Percentiles rank a stretch among this genome's conserved stretches.
Evolutionary conservation across 2,329 filamentous ascomycete genomes (phyloP).

Genomic region (Fusarium euwallaceae): DNA sequence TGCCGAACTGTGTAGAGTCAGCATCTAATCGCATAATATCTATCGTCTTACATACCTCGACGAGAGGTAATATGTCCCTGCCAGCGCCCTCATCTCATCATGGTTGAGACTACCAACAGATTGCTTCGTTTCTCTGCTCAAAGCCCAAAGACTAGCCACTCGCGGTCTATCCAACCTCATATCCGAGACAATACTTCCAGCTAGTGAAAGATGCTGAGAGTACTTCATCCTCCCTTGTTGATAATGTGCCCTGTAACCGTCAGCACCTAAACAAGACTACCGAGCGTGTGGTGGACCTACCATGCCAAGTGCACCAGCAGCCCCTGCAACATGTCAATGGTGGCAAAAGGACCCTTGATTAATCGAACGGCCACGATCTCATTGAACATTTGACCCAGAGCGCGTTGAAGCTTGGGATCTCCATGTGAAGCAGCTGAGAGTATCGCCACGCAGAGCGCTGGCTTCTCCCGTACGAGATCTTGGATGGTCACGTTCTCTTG

Average conservation of each 20-base stretch:
- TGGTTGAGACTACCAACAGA: slow-evolving; percentile 32
- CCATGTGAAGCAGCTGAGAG: slow-evolving; percentile 44
- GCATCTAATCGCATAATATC: accelerated
- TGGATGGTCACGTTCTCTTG: slow-evolving; percentile 30
- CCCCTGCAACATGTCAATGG: slow-evolving; percentile 49
- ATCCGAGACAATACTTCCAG: slow-evolving; percentile 50
- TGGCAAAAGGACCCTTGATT: slow-evolving; percentile 42
- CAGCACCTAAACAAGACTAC: slow-evolving; percentile 8
- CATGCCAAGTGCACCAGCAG: slow-evolving; percentile 50
- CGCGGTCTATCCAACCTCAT: slow-evolving; percentile 48
- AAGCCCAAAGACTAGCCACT: slow-evolving; percentile 46
- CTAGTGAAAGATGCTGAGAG: slow-evolving; percentile 49
- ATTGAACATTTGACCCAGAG: slow-evolving; percentile 46
- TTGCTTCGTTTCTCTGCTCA: slow-evolving; percentile 41
- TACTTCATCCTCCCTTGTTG: slow-evolving; percentile 47
- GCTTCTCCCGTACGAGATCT: slow-evolving; percentile 39
- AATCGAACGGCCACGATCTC: slow-evolving; percentile 44
- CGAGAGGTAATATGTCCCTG: slow-evolving; percentile 50
- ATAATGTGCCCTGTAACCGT: slow-evolving; percentile 49
- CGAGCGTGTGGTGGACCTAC: slow-evolving; percentile 27
- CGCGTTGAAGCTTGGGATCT: slow-evolving; percentile 42
- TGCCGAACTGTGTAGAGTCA: slow-evolving; percentile 20
- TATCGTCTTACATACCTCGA: slow-evolving; percentile 42
- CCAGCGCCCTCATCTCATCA: slow-evolving; percentile 49
- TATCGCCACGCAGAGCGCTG: slow-evolving; percentile 47